Conservation (phyloP, 1,284 basidiomycete genomes). For the Anthracocystis panici-leucophaei region DNA sequence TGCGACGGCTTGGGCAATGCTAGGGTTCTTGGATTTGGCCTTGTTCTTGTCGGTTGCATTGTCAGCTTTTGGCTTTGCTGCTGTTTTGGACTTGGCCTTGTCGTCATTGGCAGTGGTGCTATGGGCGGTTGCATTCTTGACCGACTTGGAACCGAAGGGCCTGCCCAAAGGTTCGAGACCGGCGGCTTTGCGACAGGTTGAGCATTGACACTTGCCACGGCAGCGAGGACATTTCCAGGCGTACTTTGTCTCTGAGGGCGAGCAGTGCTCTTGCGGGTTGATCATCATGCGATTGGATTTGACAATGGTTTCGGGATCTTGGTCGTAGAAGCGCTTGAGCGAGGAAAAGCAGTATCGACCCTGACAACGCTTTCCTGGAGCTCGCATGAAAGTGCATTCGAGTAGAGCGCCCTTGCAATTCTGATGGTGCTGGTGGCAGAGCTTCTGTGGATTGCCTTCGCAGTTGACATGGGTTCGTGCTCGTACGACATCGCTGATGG, state of each 20-base stretch:
- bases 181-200: constrained; percentile 32
- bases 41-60: constrained; percentile 17
- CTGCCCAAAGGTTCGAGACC: constrained; percentile 37
- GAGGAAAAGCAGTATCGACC: constrained; percentile 42
- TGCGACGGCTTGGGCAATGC: constrained; percentile 21
- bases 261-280: constrained; percentile 42
- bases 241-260: constrained; percentile 43
- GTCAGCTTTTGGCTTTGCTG: constrained; percentile 5
- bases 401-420: constrained; percentile 41
- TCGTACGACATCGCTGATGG: constrained; percentile 29
- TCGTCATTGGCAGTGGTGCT: neutral
- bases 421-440: constrained; percentile 49
- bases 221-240: constrained; percentile 54
- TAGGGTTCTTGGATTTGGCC: constrained; percentile 18
- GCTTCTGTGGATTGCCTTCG: constrained; percentile 19
- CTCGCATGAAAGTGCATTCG: constrained; percentile 52
- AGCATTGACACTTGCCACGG: constrained; percentile 39
- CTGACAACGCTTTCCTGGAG: constrained; percentile 43
- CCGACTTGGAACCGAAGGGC: constrained; percentile 10
- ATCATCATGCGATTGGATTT: constrained; percentile 48
- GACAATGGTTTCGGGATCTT: constrained; percentile 46
- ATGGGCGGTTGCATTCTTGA: neutral
- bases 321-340: constrained; percentile 43
- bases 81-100: constrained; percentile 2
- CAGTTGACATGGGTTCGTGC: constrained; percentile 42